phyloP scores from a whole-genome alignment of 2,329 filamentous ascomycete genomes.

The Cladophialophora exuberans region DNA sequence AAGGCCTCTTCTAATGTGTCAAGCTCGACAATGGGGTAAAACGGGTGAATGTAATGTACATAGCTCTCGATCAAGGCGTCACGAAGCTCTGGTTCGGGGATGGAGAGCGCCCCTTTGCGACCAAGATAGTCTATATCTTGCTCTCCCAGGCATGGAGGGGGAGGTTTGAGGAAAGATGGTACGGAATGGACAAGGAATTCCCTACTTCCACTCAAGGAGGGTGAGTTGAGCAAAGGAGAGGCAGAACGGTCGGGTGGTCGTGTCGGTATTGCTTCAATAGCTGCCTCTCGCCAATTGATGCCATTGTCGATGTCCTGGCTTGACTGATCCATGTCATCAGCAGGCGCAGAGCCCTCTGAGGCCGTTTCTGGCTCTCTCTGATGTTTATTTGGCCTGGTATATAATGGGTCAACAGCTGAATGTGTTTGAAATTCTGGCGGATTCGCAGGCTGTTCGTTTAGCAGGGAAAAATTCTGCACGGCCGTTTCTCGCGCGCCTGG shows the following conservation, averaged over 20 bases:
- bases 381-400: not conserved
- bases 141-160: constrained; percentile 73
- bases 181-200: constrained; percentile 50
- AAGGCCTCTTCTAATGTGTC: constrained; percentile 61
- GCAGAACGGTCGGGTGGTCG: not conserved
- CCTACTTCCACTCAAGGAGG: not conserved
- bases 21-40: constrained; percentile 72
- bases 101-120: constrained; percentile 78
- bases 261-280: not conserved
- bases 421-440: not conserved
- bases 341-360: not conserved
- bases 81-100: constrained; percentile 71
- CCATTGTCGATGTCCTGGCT: not conserved
- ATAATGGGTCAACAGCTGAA: not conserved
- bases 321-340: not conserved
- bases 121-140: constrained; percentile 83
- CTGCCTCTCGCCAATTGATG: constrained; percentile 1
- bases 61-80: constrained; percentile 82
- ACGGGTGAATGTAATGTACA: constrained; percentile 86
- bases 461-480: not conserved
- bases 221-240: not conserved
- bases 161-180: constrained; percentile 62
- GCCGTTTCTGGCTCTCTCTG: not conserved
- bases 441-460: not conserved
- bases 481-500: not conserved